Conservation (phyloP, 495 filamentous ascomycete species). For the Daldinia decipiens region DNA sequence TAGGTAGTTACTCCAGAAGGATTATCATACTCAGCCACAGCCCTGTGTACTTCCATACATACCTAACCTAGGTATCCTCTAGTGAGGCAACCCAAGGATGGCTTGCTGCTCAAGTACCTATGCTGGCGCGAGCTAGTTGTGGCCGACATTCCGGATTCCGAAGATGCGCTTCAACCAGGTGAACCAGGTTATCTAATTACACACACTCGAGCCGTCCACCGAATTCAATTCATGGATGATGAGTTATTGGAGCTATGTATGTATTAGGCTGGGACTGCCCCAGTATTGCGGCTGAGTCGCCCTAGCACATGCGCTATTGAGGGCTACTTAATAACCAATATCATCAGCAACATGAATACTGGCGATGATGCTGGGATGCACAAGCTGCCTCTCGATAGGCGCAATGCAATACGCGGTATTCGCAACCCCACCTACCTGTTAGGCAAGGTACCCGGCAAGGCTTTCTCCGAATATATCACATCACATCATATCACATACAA, state of each 20-base stretch:
- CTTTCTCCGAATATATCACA: slow-evolving; percentile 20
- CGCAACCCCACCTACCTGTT: slow-evolving; percentile 21
- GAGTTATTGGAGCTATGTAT: slow-evolving; percentile 6
- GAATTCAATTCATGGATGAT: slow-evolving; percentile 14
- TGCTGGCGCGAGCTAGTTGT: slow-evolving; percentile 21
- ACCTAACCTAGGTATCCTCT: neutral
- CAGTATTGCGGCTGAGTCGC: slow-evolving; percentile 47
- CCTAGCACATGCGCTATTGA: slow-evolving; percentile 9
- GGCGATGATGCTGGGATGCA: neutral
- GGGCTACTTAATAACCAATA: neutral
- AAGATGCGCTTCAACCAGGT: neutral
- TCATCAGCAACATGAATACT: neutral
- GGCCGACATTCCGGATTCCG: slow-evolving; percentile 27
- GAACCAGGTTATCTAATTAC: slow-evolving; percentile 21
- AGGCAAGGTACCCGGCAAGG: slow-evolving; percentile 31
- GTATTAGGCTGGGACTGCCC: slow-evolving; percentile 25
- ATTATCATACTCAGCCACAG: slow-evolving; percentile 33
- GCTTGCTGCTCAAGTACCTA: neutral
- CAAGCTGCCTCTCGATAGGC: slow-evolving; percentile 3
- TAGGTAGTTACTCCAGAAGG: neutral
- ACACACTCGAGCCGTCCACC: slow-evolving; percentile 4
- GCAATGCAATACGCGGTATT: slow-evolving; percentile 9
- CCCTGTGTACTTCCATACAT: too few relatives aligned
- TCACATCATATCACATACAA: slow-evolving; percentile 11
- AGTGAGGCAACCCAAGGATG: slow-evolving; percentile 26